phyloP scores from a whole-genome alignment of 306 rosid species.

The Inga leiocalycina region DNA sequence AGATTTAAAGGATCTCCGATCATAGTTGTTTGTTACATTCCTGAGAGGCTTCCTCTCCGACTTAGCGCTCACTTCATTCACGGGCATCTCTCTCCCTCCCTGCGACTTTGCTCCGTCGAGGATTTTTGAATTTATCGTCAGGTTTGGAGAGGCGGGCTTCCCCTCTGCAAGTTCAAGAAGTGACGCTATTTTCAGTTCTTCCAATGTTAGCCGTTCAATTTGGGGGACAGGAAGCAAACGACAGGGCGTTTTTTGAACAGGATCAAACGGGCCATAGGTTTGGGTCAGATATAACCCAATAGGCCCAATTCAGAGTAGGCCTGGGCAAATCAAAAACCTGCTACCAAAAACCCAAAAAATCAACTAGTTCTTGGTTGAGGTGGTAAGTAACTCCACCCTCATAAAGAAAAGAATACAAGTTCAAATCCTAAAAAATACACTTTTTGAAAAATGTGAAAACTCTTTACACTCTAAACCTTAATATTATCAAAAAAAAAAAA shows the following conservation, averaged over 20 bases:
- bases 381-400: accelerated
- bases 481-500: no score
- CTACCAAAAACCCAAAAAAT: no score
- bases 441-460: no score
- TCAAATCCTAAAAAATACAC: accelerated
- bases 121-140: constrained; percentile 1
- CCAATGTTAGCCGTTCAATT: background rate
- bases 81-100: constrained; percentile 30
- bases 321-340: no score
- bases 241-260: background rate
- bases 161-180: background rate
- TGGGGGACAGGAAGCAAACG: background rate
- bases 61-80: constrained; percentile 41
- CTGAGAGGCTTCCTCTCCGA: constrained; percentile 46
- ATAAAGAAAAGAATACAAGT: accelerated
- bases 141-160: constrained; percentile 24
- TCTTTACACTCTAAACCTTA: no score
- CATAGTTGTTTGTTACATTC: constrained; percentile 46
- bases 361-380: no score
- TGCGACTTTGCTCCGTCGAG: background rate
- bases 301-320: background rate
- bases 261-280: background rate
- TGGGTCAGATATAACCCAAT: background rate
- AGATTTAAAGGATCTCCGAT: constrained; percentile 32
- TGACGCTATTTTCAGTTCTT: background rate